Percentiles rank a stretch among this genome's conserved stretches.
Conservation (phyloP, 257 asterid genomes). For the Nicotiana paniculata region DNA sequence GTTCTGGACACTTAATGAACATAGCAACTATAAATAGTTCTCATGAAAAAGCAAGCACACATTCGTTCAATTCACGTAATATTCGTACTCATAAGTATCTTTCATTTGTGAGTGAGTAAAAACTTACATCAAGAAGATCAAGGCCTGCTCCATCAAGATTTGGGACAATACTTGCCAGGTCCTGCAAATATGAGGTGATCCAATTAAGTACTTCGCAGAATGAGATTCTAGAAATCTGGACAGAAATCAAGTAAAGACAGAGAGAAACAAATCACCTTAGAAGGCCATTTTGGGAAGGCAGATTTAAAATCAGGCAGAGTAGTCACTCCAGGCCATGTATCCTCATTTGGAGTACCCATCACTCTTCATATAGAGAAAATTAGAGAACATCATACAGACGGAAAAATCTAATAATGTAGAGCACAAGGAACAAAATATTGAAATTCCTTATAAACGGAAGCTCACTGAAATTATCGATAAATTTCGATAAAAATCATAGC, state of each 20-base stretch:
- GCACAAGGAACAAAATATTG: not conserved
- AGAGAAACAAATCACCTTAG: slow-evolving; percentile 44
- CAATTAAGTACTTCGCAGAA: not conserved
- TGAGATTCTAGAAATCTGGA: not conserved
- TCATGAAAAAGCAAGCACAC: not conserved
- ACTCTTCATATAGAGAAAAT: slow-evolving; percentile 36
- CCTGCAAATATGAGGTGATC: slow-evolving; percentile 39
- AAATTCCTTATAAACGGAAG: not conserved
- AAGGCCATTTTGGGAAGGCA: slow-evolving; percentile 78
- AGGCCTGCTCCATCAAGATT: slow-evolving; percentile 69
- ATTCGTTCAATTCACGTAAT: not conserved
- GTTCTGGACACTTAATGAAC: not conserved
- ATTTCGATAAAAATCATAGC: not conserved
- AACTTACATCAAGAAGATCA: slow-evolving; percentile 84
- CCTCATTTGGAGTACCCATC: slow-evolving; percentile 98
- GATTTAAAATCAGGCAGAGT: slow-evolving; percentile 88
- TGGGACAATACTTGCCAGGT: slow-evolving; percentile 66
- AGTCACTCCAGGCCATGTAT: slow-evolving; percentile 91
- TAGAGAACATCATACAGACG: slow-evolving; percentile 8
- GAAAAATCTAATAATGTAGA: not conserved
- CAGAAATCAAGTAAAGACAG: not conserved
- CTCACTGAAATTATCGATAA: not conserved
- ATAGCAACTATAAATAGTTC: not conserved
- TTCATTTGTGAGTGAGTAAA: not conserved
- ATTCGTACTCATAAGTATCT: not conserved